A percentile compares a stretch with the other conserved stretches of the same genome.
These are phyloP conservation scores for Passalora sequoiae DNA, from an alignment of 2,329 filamentous ascomycete species.

Conservation along the genomic window DNA sequence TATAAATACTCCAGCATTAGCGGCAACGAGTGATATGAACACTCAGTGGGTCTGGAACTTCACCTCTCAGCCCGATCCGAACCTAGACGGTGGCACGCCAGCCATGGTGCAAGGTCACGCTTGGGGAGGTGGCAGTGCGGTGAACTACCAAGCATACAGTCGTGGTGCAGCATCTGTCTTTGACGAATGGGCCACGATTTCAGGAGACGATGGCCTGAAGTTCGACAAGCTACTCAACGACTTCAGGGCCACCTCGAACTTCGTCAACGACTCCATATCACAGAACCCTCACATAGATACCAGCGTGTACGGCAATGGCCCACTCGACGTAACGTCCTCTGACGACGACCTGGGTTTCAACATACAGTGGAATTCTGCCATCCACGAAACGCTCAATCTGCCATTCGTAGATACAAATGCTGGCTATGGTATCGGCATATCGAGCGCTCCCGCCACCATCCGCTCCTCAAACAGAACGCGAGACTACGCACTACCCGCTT, in stretches of 20 bases:
- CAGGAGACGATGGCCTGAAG: slow-evolving; percentile 6
- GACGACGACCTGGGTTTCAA: neutral
- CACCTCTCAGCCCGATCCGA: slow-evolving; percentile 6
- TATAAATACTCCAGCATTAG: slow-evolving; percentile 29
- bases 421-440: slow-evolving; percentile 9
- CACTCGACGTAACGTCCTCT: slow-evolving; percentile 6
- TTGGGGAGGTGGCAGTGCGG: slow-evolving; percentile 9
- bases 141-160: slow-evolving; percentile 12
- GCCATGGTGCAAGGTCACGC: slow-evolving; percentile 4
- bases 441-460: slow-evolving; percentile 5
- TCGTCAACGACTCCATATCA: neutral
- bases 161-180: slow-evolving; percentile 10
- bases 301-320: slow-evolving; percentile 10
- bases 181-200: slow-evolving; percentile 13
- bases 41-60: slow-evolving; percentile 9
- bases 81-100: slow-evolving; percentile 7
- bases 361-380: slow-evolving; percentile 4
- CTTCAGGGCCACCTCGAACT: slow-evolving; percentile 11
- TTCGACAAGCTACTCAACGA: slow-evolving; percentile 7
- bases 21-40: neutral
- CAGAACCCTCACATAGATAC: slow-evolving; percentile 6
- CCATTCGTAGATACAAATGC: slow-evolving; percentile 7
- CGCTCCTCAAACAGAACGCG: slow-evolving; percentile 8
- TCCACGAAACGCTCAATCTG: slow-evolving; percentile 2
- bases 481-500: slow-evolving; percentile 8